Evolutionary conservation across 441 rosid genomes (phyloP).

Genomic region (Corymbia citriodora): DNA sequence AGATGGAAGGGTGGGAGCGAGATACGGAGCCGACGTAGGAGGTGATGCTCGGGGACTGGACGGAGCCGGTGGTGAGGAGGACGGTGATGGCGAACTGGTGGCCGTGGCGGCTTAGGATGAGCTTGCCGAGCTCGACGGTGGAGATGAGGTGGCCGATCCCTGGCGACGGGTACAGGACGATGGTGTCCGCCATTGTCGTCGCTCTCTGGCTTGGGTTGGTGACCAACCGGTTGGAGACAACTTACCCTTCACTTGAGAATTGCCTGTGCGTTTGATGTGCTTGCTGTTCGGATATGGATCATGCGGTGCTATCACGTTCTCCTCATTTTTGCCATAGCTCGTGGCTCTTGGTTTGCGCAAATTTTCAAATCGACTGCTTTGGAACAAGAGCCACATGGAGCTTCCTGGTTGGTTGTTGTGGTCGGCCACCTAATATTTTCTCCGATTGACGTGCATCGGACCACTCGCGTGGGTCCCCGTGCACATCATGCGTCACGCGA

Average conservation of each 20-base stretch:
- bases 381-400: too few relatives aligned
- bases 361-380: too few relatives aligned
- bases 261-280: background rate
- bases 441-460: background rate
- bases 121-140: background rate
- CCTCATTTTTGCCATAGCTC: background rate
- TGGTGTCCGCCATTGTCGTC: background rate
- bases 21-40: background rate
- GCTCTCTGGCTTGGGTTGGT: background rate
- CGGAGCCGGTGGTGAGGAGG: background rate
- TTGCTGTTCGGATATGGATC: background rate
- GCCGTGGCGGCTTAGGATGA: background rate
- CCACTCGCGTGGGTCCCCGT: background rate
- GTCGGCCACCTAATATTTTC: too few relatives aligned
- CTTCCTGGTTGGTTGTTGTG: too few relatives aligned
- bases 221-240: background rate
- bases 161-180: background rate
- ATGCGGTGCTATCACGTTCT: background rate
- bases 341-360: background rate
- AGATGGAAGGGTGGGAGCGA: background rate
- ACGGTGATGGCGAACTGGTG: background rate
- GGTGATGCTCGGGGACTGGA: background rate
- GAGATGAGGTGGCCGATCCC: background rate
- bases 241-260: background rate
- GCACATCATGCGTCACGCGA: too few relatives aligned